Evolutionary conservation across 1,284 basidiomycete species (phyloP).

Genomic region (Blastosporella zonata): DNA sequence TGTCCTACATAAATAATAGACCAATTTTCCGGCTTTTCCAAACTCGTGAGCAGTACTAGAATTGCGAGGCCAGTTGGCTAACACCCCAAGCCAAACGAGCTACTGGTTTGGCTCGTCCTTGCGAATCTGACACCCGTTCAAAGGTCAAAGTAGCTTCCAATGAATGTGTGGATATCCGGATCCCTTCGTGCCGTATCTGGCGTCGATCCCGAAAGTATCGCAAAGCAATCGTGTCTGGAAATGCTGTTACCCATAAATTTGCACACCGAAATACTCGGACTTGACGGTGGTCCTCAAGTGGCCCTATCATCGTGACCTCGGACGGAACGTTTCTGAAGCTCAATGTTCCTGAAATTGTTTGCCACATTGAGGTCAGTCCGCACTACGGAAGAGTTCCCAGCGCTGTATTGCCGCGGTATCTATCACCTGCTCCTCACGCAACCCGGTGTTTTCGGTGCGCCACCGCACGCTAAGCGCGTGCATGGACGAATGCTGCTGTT

Average conservation of each 20-base stretch:
- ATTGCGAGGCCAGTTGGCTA: background rate
- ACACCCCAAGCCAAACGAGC: constrained; percentile 1
- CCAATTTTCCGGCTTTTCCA: constrained; percentile 8
- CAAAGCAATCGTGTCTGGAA: background rate
- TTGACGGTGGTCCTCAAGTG: background rate
- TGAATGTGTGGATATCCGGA: background rate
- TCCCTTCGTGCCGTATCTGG: background rate
- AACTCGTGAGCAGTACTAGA: constrained; percentile 1
- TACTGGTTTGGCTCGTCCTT: background rate
- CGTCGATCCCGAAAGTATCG: background rate
- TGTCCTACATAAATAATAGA: constrained; percentile 16
- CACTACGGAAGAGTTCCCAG: background rate
- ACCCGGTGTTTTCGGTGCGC: constrained; percentile 16
- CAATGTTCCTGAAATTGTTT: constrained; percentile 2
- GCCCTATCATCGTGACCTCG: background rate
- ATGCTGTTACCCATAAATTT: background rate
- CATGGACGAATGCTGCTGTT: background rate
- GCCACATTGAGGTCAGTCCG: constrained; percentile 5
- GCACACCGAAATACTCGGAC: background rate
- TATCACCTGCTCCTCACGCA: background rate
- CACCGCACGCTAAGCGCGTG: constrained; percentile 8
- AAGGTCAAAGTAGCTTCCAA: background rate
- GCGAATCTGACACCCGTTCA: background rate
- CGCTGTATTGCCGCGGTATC: constrained; percentile 4
- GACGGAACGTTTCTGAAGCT: background rate